Evolutionary conservation across 2,329 filamentous ascomycete genomes (phyloP), one percentile per base, ranked within the genome.

Genomic region (Furcasterigmium furcatum): DNA sequence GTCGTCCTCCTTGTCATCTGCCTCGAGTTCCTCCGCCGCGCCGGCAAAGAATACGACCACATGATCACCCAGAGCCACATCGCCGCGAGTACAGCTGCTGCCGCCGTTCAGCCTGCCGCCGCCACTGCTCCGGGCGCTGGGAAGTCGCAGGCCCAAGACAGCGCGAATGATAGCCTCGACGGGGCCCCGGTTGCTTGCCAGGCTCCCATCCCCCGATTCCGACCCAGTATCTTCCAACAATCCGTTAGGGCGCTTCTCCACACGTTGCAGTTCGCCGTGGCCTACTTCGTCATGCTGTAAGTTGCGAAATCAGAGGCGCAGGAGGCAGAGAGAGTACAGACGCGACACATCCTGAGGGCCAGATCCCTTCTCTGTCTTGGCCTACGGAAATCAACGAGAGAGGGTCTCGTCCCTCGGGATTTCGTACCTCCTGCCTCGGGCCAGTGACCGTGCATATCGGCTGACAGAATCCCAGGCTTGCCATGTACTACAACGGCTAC

Each of bases 211-310:
- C n/a, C n/a, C n/a, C 57, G 65, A 0, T 72, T 77, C 65, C 66
- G 79, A 56, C 85, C 86, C 1, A 85, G 69, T 10, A 32, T 84
- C 2, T 55, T 77, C 20, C 83, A 92, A 63, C 88, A 92, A 59
- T 67, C 76, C 0, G 59, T 86, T 4, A 77, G 87, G 7, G 83
- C 87, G 0, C 51, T 83, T 4, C 61, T 92, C 18, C 86, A 91
- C 55, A 82, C 83, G 67, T 46, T 81, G 4, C 85, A 88, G 53
- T 89, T 92, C 56, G 82, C 80, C 0, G 76, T 90, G 2, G 87
- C 86, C 3, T 94, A 92, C 61, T 82, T 92, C 54, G 65, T 92
- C 57, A 92, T 94, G 88, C 66, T 87, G 68, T 66, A 60, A 55
- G 64, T 54, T 20, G n/a, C 30, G n/a, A n/a, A n/a, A n/a, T n/a